Evolutionary conservation across 2,329 filamentous ascomycete species (phyloP).

Genomic region (Leptosphaerulina australis): DNA sequence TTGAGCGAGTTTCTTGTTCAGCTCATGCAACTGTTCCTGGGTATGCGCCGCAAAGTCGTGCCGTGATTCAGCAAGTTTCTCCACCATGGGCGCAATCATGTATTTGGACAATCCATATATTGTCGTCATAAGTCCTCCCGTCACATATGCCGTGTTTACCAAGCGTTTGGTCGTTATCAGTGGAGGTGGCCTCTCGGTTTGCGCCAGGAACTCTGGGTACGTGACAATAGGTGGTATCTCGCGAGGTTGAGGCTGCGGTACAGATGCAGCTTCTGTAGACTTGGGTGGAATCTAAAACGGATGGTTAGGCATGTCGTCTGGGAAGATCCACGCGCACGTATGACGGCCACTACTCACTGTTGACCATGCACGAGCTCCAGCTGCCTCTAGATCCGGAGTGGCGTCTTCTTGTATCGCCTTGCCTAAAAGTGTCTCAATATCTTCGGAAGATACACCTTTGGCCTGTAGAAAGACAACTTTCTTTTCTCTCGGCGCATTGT

Average conservation of each 20-base stretch:
- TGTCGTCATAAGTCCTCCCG: slow-evolving; percentile 60
- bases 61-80: slow-evolving; percentile 59
- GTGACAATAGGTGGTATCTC: slow-evolving; percentile 68
- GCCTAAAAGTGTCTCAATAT: slow-evolving; percentile 71
- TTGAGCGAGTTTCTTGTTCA: slow-evolving; percentile 64
- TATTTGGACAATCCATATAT: slow-evolving; percentile 75
- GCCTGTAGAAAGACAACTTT: slow-evolving; percentile 77
- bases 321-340: neutral
- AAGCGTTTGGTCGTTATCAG: slow-evolving; percentile 63
- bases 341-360: slow-evolving; percentile 27
- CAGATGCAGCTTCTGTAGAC: slow-evolving; percentile 15
- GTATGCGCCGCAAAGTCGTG: slow-evolving; percentile 63
- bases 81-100: slow-evolving; percentile 67
- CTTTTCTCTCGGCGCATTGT: slow-evolving; percentile 69
- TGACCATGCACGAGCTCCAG: slow-evolving; percentile 37
- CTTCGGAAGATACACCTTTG: slow-evolving; percentile 72
- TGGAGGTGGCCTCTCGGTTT: slow-evolving; percentile 64
- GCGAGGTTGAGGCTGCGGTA: slow-evolving; percentile 35
- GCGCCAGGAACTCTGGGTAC: slow-evolving; percentile 68
- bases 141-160: slow-evolving; percentile 62
- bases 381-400: slow-evolving; percentile 25
- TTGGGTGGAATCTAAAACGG: slow-evolving; percentile 25
- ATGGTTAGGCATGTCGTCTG: slow-evolving; percentile 13
- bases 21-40: slow-evolving; percentile 56
- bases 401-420: slow-evolving; percentile 19